These are phyloP conservation scores for Alliaria petiolata DNA, from an alignment of 345 rosid species.

Conservation along the genomic window DNA sequence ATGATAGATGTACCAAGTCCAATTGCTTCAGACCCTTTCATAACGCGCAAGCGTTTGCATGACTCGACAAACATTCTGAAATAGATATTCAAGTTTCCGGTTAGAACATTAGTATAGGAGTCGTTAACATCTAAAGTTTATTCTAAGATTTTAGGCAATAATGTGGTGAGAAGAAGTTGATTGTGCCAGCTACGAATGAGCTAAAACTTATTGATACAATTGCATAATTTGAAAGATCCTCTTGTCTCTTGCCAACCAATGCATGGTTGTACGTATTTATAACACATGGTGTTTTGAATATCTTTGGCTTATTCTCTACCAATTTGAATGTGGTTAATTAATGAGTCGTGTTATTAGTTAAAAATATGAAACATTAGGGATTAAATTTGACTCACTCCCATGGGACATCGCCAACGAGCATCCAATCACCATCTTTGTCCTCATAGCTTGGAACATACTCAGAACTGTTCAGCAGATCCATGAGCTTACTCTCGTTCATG, in stretches of 20 bases:
- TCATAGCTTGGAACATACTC: constrained; percentile 95
- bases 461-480: constrained; percentile 84
- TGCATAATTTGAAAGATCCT: constrained; percentile 18
- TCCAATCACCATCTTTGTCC: constrained; percentile 98
- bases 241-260: constrained; percentile 36
- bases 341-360: not conserved
- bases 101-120: constrained; percentile 10
- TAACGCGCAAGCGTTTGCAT: constrained; percentile 95
- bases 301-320: constrained; percentile 24
- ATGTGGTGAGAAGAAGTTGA: constrained; percentile 18
- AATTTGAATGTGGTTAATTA: constrained; percentile 23
- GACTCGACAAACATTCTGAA: constrained; percentile 91
- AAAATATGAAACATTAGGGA: not conserved
- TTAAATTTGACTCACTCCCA: constrained; percentile 75
- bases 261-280: constrained; percentile 31
- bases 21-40: constrained; percentile 96
- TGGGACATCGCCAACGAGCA: constrained; percentile 99
- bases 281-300: constrained; percentile 18
- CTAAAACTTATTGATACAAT: constrained; percentile 9
- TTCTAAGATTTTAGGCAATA: constrained; percentile 17
- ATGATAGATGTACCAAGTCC: constrained; percentile 68
- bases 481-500: constrained; percentile 92
- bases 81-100: constrained; percentile 16
- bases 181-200: constrained; percentile 32
- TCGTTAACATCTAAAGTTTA: constrained; percentile 13